These are phyloP conservation scores for Leccinum disarticulatum DNA, from an alignment of 768 basidiomycete species.

Conservation along the genomic window DNA sequence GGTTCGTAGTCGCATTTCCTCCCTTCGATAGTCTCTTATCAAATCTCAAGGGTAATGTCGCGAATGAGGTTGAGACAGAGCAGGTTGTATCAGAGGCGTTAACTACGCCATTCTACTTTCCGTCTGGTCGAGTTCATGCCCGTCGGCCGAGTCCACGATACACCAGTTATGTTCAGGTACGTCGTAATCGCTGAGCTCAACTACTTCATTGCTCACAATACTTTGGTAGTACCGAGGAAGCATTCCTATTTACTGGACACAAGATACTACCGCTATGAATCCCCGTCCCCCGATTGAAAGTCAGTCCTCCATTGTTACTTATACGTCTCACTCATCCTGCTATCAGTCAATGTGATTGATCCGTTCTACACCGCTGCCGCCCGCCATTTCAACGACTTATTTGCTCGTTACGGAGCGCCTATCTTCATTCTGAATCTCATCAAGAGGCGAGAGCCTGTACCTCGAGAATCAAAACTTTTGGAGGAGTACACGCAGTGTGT, in stretches of 20 bases:
- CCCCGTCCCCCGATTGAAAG: conserved; percentile 96
- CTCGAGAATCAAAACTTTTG: conserved; percentile 86
- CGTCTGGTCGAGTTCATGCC: conserved; percentile 38
- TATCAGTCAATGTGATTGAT: conserved; percentile 83
- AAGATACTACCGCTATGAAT: conserved; percentile 87
- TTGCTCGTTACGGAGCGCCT: conserved; percentile 85
- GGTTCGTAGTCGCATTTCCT: conserved; percentile 38
- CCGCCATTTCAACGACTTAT: conserved; percentile 88
- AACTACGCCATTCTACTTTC: conserved; percentile 87
- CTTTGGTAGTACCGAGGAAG: conserved; percentile 80
- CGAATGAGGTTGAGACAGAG: conserved; percentile 98
- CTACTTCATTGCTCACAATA: not conserved
- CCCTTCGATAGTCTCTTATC: not conserved
- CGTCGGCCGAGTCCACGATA: conserved; percentile 79
- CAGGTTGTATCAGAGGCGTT: conserved; percentile 92
- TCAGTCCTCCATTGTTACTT: conserved; percentile 38
- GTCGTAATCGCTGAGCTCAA: not conserved
- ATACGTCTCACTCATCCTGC: conserved; percentile 4
- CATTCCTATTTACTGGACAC: conserved; percentile 96
- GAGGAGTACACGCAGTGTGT: conserved; percentile 93
- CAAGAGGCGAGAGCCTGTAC: conserved; percentile 76
- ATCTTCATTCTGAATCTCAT: conserved; percentile 93
- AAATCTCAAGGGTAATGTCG: conserved; percentile 80
- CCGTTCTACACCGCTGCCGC: conserved; percentile 94
- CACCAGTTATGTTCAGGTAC: conserved; percentile 91